Conservation (phyloP, 2,329 filamentous ascomycete species). For the Ascochyta koolunga region DNA sequence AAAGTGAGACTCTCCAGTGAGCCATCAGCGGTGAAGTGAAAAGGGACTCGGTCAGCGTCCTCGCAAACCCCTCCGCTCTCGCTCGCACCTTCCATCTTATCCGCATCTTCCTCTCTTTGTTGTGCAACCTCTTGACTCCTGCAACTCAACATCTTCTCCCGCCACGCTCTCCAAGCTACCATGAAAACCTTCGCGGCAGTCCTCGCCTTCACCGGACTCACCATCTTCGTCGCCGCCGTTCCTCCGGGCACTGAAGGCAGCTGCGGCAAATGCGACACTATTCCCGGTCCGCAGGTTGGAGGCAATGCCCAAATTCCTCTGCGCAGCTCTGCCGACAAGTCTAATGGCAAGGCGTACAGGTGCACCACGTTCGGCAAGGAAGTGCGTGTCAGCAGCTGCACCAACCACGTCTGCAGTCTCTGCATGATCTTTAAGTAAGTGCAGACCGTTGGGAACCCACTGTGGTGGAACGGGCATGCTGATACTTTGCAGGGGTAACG, state of each 20-base stretch:
- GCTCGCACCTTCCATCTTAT: not conserved
- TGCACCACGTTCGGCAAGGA: conserved; percentile 5
- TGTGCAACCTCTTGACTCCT: no score
- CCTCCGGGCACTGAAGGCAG: not conserved
- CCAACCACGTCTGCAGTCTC: not conserved
- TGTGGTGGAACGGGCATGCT: not conserved
- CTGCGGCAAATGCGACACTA: conserved; percentile 9
- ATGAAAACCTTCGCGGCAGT: not conserved
- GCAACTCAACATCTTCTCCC: no score
- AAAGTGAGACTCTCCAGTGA: not conserved
- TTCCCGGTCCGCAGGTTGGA: not conserved
- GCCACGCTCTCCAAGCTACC: not conserved
- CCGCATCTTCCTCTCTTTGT: no score
- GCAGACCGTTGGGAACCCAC: not conserved
- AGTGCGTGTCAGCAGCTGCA: conserved; percentile 2
- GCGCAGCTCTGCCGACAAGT: not conserved
- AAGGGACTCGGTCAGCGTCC: not conserved
- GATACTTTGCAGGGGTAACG: not conserved
- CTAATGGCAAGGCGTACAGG: conserved; percentile 2
- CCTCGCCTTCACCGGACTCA: not conserved
- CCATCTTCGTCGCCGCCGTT: not conserved
- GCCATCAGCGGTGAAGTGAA: not conserved
- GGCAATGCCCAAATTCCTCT: conserved; percentile 9
- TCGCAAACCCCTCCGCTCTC: not conserved
- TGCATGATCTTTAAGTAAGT: conserved; percentile 12